Base-by-base conservation (phyloP, 2,329 filamentous ascomycete genomes). In the Periglandula ipomoeae region DNA sequence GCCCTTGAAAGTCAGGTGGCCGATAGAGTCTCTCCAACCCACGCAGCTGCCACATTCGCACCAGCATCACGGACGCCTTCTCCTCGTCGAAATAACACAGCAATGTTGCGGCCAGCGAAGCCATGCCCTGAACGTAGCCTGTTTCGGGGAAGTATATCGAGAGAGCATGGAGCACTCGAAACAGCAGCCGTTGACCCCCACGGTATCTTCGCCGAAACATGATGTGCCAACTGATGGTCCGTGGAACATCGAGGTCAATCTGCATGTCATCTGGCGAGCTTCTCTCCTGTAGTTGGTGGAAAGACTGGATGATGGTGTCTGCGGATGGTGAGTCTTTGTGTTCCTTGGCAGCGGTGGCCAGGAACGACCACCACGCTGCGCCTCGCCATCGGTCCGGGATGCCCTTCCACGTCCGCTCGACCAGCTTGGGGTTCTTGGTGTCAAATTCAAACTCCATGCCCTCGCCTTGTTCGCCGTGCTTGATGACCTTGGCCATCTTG, bases 61-160 rank as follows among this genome's bases (percentile, higher is more conserved):
- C 90, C 47, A 97, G 72, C 93, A 98, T 97, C 43, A 97, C 81
- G 59, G 98, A 98, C 5, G 88, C 84, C 58, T 82, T 82, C 65
- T 96, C 93, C 66, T 98, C 93, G 55, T 97, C 91, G 65, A 90
- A 98, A 64, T 98, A 98, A 63, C 91, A 95, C 6, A 98, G 79
- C 19, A 98, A 72, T 0, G 93, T 97, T 1, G 91, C 91, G 2
- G 88, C 90, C 35, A 97, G 73, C 20, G 89, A 87, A 15, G 91
- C 93, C 93, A 98, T 98, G 47, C 93, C 93, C 67, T 98, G 93
- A 0, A 97, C 93, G 64, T 98, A 98, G 24, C 93, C 93, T 5
- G 87, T 93, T 22, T 87, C 84, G 0, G 89, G 87, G 55, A 91
- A 91, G 64, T 96, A 94, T 10, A 98, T 77, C 17, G 89, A 91